Conservation (phyloP, 2,329 filamentous ascomycete genomes). For the Xylaria sp. region DNA sequence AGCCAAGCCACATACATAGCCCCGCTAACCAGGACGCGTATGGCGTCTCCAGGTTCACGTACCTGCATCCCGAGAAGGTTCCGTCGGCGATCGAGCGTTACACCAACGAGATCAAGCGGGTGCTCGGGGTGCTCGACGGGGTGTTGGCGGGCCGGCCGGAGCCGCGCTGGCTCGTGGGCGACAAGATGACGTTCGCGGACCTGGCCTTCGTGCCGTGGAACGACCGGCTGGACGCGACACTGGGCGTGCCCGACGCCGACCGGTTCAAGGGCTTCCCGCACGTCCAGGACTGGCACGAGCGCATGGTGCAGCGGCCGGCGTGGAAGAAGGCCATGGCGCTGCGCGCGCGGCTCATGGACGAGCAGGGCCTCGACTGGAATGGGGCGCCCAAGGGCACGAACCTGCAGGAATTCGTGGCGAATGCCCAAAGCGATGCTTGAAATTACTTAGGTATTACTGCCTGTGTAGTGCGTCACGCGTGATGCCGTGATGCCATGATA, state of each 20-base stretch:
- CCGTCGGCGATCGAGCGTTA: not conserved
- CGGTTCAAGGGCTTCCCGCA: not conserved
- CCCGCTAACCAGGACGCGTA: no score
- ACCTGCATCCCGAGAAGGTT: not conserved
- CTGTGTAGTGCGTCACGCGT: no score
- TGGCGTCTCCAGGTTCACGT: conserved; percentile 10
- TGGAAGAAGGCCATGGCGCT: not conserved
- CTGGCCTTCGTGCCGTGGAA: not conserved
- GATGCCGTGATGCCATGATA: no score
- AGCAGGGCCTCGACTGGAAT: not conserved
- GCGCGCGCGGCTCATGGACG: no score
- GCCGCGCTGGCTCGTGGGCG: not conserved
- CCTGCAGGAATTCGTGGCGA: no score
- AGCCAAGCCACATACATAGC: no score
- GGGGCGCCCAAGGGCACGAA: no score
- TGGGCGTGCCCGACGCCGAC: not conserved
- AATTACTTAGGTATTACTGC: no score
- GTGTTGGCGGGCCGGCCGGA: no score
- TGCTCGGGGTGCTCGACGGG: not conserved
- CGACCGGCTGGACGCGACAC: not conserved
- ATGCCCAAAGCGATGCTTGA: no score
- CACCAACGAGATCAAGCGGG: not conserved
- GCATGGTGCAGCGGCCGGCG: not conserved
- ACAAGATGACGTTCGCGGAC: not conserved
- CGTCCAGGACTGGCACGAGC: conserved; percentile 1